Base-by-base conservation (phyloP, 208 protist genomes). In the Lotmaria passim region DNA sequence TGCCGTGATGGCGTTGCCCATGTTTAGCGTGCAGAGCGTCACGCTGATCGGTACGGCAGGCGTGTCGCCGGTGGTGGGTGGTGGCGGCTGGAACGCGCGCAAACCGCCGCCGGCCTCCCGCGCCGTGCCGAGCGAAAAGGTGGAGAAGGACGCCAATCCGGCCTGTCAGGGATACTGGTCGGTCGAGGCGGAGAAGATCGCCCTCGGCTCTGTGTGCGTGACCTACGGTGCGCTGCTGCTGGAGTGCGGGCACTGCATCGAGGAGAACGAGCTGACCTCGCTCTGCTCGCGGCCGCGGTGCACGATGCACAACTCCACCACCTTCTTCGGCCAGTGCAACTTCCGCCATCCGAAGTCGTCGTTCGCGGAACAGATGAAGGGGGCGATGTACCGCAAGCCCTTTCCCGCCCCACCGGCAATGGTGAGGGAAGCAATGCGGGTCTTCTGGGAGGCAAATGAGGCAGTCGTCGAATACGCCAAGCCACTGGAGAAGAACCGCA, bases 151-250 rank as follows among this genome's bases (percentile, higher is more conserved):
- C 17, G 28, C 52, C 14, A 85, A 81, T 50, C 74, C 68, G 0
- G 47, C 30, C 7, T 85, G 75, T 58, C 79, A 85, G 70, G 28
- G 28, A 15, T 53, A 60, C 23, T 85, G 79, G 79, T 46, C 41
- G 30, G 36, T 57, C 8, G 28, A 50, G 5, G 21, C 63, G 24
- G 43, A 60, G 44, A 87, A 82, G 68, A 70, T 85, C 38, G 69
- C 74, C 14, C 36, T 90, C n/a, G 84, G 84, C 58, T 83, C 75
- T 43, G 84, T 90, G 24, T 90, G 84, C 50, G 75, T 90, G 48
- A 90, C 84, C 10, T 60, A 84, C 51, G 79, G 61, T 23, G 79
- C 84, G 6, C 53, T 85, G 12, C 30, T 81, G 52, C 75, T 81
- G 61, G 81, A 85, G 60, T 90, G 84, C 55, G 84, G 84, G 47